These are phyloP conservation scores for Solanum medicagineum DNA, from an alignment of 257 asterid species.

Conservation along the genomic window DNA sequence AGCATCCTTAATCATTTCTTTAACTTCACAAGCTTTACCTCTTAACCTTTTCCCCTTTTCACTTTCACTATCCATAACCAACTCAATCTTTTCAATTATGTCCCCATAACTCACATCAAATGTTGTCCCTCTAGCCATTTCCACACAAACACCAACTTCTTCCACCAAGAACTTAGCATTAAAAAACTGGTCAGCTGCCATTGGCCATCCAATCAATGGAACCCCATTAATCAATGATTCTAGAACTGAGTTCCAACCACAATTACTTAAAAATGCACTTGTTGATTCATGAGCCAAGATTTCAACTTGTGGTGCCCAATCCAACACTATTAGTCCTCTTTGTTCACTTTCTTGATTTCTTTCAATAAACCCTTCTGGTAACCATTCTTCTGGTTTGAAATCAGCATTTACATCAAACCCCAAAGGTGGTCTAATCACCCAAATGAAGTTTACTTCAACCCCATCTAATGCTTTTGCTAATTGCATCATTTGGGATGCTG, in stretches of 20 bases:
- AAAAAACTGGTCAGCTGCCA: slow-evolving; percentile 48
- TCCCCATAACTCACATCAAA: slow-evolving; percentile 39
- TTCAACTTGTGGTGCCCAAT: slow-evolving; percentile 54
- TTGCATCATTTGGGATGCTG: slow-evolving; percentile 49
- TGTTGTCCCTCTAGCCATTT: slow-evolving; percentile 45
- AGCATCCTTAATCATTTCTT: slow-evolving; percentile 19
- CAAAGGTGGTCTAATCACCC: slow-evolving; percentile 51
- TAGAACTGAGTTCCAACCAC: slow-evolving; percentile 61
- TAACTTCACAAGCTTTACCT: slow-evolving; percentile 22
- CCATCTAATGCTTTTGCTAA: slow-evolving; percentile 46
- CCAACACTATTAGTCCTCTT: slow-evolving; percentile 25
- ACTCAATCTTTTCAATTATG: slow-evolving; percentile 29
- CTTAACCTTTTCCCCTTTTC: slow-evolving; percentile 22
- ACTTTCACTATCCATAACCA: slow-evolving; percentile 36
- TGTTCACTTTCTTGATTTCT: slow-evolving; percentile 8
- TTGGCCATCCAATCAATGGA: slow-evolving; percentile 50
- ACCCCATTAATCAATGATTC: slow-evolving; percentile 42
- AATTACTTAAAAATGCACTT: slow-evolving; percentile 37
- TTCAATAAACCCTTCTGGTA: slow-evolving; percentile 43
- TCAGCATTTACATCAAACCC: slow-evolving; percentile 28
- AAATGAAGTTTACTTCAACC: slow-evolving; percentile 24
- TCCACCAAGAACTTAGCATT: slow-evolving; percentile 45
- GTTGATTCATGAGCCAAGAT: slow-evolving; percentile 34
- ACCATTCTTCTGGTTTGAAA: slow-evolving; percentile 43
- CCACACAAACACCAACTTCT: slow-evolving; percentile 40